These are phyloP conservation scores for Aspergillus alliaceus DNA, from an alignment of 2,329 filamentous ascomycete species.

Conservation along the genomic window DNA sequence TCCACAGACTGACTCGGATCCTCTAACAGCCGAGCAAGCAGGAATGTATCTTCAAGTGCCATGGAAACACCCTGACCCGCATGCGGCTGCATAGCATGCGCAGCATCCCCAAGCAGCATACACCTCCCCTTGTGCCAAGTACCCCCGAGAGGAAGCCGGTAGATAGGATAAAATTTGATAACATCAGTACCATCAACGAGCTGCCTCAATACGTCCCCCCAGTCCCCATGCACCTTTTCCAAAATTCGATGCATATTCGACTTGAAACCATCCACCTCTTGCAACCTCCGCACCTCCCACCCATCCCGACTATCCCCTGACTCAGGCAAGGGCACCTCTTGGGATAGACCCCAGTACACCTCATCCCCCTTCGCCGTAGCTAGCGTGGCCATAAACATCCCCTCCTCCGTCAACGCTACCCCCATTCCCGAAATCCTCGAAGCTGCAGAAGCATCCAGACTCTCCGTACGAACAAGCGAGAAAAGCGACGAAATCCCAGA, in stretches of 20 bases:
- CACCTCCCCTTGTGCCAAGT: conserved; percentile 37
- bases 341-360: conserved; percentile 31
- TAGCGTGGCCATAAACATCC: conserved; percentile 15
- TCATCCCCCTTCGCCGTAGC: conserved; percentile 22
- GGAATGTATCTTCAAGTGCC: conserved; percentile 51
- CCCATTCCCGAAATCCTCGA: neutral
- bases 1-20: conserved; percentile 14
- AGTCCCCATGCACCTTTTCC: neutral
- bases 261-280: conserved; percentile 27
- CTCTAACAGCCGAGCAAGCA: conserved; percentile 28
- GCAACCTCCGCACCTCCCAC: conserved; percentile 27
- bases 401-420: neutral
- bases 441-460: neutral
- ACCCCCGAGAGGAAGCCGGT: conserved; percentile 21
- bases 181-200: neutral
- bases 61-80: conserved; percentile 55
- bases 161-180: neutral
- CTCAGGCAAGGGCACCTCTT: conserved; percentile 23
- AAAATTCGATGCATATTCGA: neutral
- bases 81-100: conserved; percentile 36
- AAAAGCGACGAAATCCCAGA: neutral
- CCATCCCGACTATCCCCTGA: conserved; percentile 24
- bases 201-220: neutral
- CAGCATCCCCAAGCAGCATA: conserved; percentile 34
- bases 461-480: neutral